Evolutionary conservation across 495 filamentous ascomycete genomes (phyloP).

Genomic region (Neurospora discreta): DNA sequence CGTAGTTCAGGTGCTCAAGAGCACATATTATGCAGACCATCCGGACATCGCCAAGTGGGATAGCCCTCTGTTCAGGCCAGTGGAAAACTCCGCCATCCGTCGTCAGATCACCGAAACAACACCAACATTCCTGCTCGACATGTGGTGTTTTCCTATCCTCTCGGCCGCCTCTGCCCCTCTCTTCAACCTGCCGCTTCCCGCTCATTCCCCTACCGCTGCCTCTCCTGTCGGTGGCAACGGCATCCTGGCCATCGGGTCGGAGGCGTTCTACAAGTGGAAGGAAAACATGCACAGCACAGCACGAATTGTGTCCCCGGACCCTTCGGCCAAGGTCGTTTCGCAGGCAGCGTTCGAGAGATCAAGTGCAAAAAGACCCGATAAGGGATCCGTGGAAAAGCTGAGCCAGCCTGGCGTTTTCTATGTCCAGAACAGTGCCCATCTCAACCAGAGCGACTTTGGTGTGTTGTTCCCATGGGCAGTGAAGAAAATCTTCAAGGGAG

Average conservation of each 20-base stretch:
- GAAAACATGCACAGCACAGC: constrained; percentile 51
- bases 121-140: constrained; percentile 54
- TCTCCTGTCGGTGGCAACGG: constrained; percentile 32
- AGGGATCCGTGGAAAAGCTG: constrained; percentile 6
- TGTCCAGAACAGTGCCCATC: constrained; percentile 49
- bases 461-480: constrained; percentile 61
- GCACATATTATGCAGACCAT: constrained; percentile 46
- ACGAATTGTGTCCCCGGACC: constrained; percentile 40
- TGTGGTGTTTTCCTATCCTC: constrained; percentile 61
- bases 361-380: background rate
- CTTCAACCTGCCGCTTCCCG: constrained; percentile 54
- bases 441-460: constrained; percentile 70
- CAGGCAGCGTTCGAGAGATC: constrained; percentile 1
- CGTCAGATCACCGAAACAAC: constrained; percentile 52
- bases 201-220: constrained; percentile 33
- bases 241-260: constrained; percentile 53
- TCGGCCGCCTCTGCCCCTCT: constrained; percentile 43
- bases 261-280: constrained; percentile 62
- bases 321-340: constrained; percentile 20
- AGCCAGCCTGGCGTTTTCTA: constrained; percentile 50
- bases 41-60: constrained; percentile 16
- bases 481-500: constrained; percentile 42
- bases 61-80: constrained; percentile 39
- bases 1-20: constrained; percentile 61
- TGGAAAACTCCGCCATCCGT: constrained; percentile 33